Evolutionary conservation across 345 rosid genomes (phyloP).

Genomic region (Rubroshorea leprosula): DNA sequence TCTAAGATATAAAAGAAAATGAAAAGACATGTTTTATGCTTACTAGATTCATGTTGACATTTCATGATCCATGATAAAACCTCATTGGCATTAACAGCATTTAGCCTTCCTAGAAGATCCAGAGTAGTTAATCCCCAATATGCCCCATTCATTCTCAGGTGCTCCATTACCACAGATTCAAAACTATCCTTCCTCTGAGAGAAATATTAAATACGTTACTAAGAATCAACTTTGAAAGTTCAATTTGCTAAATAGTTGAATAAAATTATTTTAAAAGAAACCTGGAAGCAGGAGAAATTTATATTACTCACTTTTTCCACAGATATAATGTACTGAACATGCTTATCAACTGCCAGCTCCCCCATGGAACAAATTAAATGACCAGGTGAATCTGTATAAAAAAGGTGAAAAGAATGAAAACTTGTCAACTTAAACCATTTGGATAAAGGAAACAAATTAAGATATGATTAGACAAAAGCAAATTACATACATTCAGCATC

Average conservation of each 20-base stretch:
- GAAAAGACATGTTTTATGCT: too few species aligned
- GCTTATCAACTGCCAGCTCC: constrained; percentile 56
- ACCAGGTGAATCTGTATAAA: too few species aligned
- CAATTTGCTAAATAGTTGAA: neutral
- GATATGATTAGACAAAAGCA: too few species aligned
- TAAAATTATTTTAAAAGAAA: neutral
- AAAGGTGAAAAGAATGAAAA: too few species aligned
- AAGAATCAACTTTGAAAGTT: neutral
- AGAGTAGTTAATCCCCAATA: constrained; percentile 87
- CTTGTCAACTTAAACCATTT: too few species aligned
- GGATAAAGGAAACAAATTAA: too few species aligned
- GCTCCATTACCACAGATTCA: constrained; percentile 88
- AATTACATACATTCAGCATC: too few species aligned
- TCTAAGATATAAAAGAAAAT: too few species aligned
- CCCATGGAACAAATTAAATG: too few species aligned
- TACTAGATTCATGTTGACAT: constrained; percentile 81
- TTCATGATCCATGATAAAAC: constrained; percentile 66
- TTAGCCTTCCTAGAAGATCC: constrained; percentile 72
- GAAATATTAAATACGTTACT: constrained; percentile 2
- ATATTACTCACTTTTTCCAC: constrained; percentile 50
- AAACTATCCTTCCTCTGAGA: constrained; percentile 69
- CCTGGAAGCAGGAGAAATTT: neutral
- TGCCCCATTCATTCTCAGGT: constrained; percentile 80
- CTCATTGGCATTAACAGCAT: constrained; percentile 47
- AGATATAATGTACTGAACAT: constrained; percentile 56